Evolutionary conservation across 164 flowering plant genomes (phyloP), one percentile per base, ranked within the genome.

Genomic region (Stephania japonica): DNA sequence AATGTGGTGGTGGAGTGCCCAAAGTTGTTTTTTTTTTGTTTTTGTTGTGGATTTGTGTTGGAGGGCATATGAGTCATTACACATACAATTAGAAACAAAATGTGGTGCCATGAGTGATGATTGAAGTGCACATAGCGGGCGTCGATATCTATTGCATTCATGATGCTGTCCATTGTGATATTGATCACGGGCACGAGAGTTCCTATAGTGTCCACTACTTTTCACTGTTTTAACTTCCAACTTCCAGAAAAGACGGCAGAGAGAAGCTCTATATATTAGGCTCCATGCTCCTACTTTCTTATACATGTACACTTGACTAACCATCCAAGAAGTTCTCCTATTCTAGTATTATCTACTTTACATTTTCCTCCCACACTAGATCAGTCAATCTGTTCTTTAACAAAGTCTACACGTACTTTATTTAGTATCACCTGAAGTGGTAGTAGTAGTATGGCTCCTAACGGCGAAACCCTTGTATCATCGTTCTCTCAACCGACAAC

Each of bases 401-500:
- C 64, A 32, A 32, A n/a, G 9, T 21, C 21, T 16, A 19, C 24
- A 50, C 23, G n/a, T n/a, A 59, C 53, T 47, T 47, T 18, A 59
- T 2, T n/a, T 18, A 16, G 21, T 56, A 5, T 59, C 64, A 7
- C 21, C n/a, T 14, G 23, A 18, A 59, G 25, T 59, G 9, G 38
- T 32, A 27, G 32, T 27, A 32, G 38, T 32, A 4, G 38, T n/a
- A 89, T 89, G 97, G 91, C 91, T 27, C 97, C 91, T 2, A 87
- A 86, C 56, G 92, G 88, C 73, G 91, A 89, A 74, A 70, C 90
- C 3, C 68, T 84, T 6, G 79, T 75, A 0, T 72, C 76, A 59
- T 76, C 59, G 69, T 59, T 59, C 64, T 59, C 64, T 59, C 64
- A 24, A 4, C n/a, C 10, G 24, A n/a, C 80, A 0, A 82, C 19